These are phyloP conservation scores for Backusella parvicylindrica DNA, from an alignment of 192 early-diverging fungal genomes.

Conservation along the genomic window DNA sequence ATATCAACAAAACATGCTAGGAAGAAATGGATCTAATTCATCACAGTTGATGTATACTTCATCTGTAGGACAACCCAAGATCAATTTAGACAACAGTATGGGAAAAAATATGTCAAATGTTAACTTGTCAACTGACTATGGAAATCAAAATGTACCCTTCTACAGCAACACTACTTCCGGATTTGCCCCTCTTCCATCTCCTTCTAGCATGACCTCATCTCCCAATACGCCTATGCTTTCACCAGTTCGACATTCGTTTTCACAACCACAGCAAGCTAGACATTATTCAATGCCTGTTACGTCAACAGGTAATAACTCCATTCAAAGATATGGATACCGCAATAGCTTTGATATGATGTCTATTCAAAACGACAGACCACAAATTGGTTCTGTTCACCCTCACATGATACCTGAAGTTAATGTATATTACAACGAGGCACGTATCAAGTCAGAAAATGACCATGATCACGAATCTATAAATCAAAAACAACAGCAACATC, in stretches of 20 bases:
- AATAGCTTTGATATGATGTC: constrained; percentile 23
- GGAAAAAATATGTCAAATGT: background rate
- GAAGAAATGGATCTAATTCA: background rate
- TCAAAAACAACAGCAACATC: background rate
- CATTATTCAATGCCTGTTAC: constrained; percentile 14
- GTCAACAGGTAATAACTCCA: background rate
- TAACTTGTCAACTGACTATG: background rate
- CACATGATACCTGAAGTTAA: constrained; percentile 19
- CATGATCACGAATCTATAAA: background rate
- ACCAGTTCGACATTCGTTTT: constrained; percentile 13
- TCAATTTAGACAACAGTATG: background rate
- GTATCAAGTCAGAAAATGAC: background rate
- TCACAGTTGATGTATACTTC: constrained; percentile 8
- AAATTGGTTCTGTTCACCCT: constrained; percentile 5
- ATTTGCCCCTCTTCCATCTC: constrained; percentile 15
- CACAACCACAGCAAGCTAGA: constrained; percentile 8
- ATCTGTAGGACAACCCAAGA: background rate
- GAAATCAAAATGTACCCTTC: constrained; percentile 9
- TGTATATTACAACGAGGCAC: background rate
- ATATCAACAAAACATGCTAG: background rate
- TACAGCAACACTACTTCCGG: background rate
- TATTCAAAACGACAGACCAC: constrained; percentile 1
- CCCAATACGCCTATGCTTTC: constrained; percentile 21
- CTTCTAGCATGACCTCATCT: constrained; percentile 19
- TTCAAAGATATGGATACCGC: background rate